Percentiles rank a stretch among this genome's conserved stretches.
Conservation (phyloP, 108 stramenopile species). For the Cyclotella choctawhatcheeana region DNA sequence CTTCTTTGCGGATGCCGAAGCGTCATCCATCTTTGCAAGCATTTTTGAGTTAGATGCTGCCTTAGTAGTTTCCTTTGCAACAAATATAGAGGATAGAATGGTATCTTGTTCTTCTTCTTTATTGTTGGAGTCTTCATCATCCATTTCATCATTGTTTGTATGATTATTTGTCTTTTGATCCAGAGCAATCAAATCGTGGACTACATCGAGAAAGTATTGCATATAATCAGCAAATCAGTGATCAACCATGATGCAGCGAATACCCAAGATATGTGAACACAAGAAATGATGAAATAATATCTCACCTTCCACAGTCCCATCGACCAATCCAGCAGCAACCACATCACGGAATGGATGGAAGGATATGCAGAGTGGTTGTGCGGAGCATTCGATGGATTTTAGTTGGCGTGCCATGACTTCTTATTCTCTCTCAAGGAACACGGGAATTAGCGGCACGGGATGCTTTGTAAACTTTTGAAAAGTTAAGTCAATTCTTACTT, state of each 20-base stretch:
- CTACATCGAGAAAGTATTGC: background rate
- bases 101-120: slow-evolving; percentile 72
- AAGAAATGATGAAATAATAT: no score
- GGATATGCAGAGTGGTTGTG: slow-evolving; percentile 80
- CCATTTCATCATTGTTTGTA: slow-evolving; percentile 13
- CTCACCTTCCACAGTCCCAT: slow-evolving; percentile 78
- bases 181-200: slow-evolving; percentile 59
- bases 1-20: background rate
- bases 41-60: slow-evolving; percentile 22
- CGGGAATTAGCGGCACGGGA: no score
- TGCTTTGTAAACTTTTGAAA: background rate
- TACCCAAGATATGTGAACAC: background rate
- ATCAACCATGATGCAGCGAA: background rate
- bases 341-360: slow-evolving; percentile 74
- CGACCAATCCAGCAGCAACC: slow-evolving; percentile 79
- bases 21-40: slow-evolving; percentile 31
- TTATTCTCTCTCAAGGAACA: no score
- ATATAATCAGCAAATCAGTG: background rate
- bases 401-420: slow-evolving; percentile 38
- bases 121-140: slow-evolving; percentile 35
- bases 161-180: background rate
- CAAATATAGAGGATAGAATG: slow-evolving; percentile 73
- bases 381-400: slow-evolving; percentile 73
- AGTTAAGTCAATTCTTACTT: no score
- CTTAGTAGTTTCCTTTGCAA: slow-evolving; percentile 29